These are phyloP conservation scores for Saksenaea oblongispora DNA, from an alignment of 371 early-diverging fungal species.

Conservation along the genomic window DNA sequence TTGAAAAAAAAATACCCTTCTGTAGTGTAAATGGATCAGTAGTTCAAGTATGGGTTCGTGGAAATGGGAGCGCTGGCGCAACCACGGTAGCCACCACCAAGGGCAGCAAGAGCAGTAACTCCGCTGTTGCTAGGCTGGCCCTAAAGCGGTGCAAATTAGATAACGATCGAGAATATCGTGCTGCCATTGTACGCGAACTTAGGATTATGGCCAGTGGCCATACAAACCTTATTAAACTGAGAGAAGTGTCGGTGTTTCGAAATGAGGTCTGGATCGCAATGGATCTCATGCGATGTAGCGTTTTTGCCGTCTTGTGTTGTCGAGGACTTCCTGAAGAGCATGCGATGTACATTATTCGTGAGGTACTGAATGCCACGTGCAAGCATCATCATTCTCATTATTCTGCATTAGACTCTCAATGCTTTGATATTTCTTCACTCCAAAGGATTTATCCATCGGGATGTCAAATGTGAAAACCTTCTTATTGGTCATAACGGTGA, in stretches of 20 bases:
- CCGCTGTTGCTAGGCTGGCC: slow-evolving; percentile 20
- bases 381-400: background rate
- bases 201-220: slow-evolving; percentile 51
- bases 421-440: slow-evolving; percentile 39
- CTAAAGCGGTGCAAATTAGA: slow-evolving; percentile 47
- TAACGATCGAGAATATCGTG: slow-evolving; percentile 41
- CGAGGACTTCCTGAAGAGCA: slow-evolving; percentile 45
- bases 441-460: slow-evolving; percentile 51
- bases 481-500: slow-evolving; percentile 44
- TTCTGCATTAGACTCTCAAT: slow-evolving; percentile 29
- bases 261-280: slow-evolving; percentile 53
- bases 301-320: slow-evolving; percentile 45
- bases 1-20: background rate
- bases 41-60: slow-evolving; percentile 24
- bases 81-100: background rate
- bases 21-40: slow-evolving; percentile 28
- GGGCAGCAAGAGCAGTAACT: background rate
- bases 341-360: slow-evolving; percentile 40
- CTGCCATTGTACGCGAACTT: slow-evolving; percentile 47
- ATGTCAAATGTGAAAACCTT: slow-evolving; percentile 53
- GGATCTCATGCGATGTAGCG: slow-evolving; percentile 52
- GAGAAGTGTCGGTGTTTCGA: slow-evolving; percentile 37
- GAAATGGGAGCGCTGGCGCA: slow-evolving; percentile 5
- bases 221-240: slow-evolving; percentile 39
- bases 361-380: slow-evolving; percentile 17